These are phyloP conservation scores for Rhododendron henanense DNA, from an alignment of 148 eudicot genomes.

Conservation along the genomic window DNA sequence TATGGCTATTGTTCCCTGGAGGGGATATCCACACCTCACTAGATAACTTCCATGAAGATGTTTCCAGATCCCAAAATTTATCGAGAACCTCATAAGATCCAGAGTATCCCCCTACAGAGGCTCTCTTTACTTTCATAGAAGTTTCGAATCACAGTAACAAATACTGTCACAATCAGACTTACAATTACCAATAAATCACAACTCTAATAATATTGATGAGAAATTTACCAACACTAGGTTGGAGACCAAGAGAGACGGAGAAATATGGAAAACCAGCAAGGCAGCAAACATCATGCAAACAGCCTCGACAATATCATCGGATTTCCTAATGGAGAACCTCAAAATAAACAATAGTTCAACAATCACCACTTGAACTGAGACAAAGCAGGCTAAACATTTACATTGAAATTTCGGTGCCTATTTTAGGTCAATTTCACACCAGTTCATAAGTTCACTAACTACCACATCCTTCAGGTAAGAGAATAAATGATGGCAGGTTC, in stretches of 20 bases:
- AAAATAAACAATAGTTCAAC: not conserved
- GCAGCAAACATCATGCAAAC: not conserved
- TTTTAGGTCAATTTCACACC: not conserved
- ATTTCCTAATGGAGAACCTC: not conserved
- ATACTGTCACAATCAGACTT: not conserved
- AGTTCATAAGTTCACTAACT: not conserved
- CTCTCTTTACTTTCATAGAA: not conserved
- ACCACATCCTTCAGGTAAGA: not conserved
- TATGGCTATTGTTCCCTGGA: not conserved
- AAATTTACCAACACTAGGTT: not conserved
- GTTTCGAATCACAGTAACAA: not conserved
- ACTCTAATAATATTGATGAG: not conserved
- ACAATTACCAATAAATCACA: not conserved
- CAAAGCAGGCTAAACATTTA: slow-evolving; percentile 5
- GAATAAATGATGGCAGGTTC: not conserved
- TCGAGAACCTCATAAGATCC: not conserved
- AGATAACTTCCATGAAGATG: not conserved
- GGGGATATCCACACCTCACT: not conserved
- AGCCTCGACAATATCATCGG: not conserved
- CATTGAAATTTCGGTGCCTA: not conserved
- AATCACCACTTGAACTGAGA: not conserved
- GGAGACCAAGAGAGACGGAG: not conserved
- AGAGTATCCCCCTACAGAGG: not conserved
- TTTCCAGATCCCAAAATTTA: not conserved
- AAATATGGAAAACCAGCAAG: not conserved